Evolutionary conservation across 495 filamentous ascomycete genomes (phyloP), one percentile per base, ranked within the genome.

Genomic region (Immersiella caudata): DNA sequence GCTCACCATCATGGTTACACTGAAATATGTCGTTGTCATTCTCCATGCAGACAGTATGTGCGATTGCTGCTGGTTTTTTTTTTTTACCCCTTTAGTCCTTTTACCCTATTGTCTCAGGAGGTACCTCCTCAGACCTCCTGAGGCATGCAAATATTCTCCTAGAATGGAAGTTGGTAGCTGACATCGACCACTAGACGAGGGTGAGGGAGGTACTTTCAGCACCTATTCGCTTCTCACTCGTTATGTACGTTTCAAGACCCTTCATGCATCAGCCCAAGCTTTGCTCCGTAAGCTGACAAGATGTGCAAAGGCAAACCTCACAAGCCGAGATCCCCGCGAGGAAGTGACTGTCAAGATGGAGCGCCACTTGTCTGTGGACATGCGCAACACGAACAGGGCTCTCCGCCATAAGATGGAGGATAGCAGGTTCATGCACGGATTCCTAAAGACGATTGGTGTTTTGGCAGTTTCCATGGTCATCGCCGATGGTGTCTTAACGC

Each of bases 171-270:
- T n/a, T n/a, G n/a, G n/a, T n/a, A n/a, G n/a, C n/a, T n/a, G n/a
- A n/a, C n/a, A n/a, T n/a, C n/a, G n/a, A n/a, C n/a, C n/a, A n/a
- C n/a, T n/a, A n/a, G n/a, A n/a, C 73, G 89, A 92, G 64, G 90
- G 90, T 36, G 90, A 93, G 74, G 90, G 90, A 7, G 90, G 91
- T 57, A 93, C 90, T 0, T 93, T 93, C 71, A 87, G 85, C 54
- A 82, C 86, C 22, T 93, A 92, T 73, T 87, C 87, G 18, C 76
- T 93, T n/a, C 80, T 93, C 0, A 87, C 89, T 0, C 80, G 89
- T 72, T 91, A 87, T 78, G 89, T 88, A 79, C 75, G 82, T 79
- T n/a, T n/a, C n/a, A n/a, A n/a, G n/a, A n/a, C n/a, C n/a, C n/a
- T n/a, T n/a, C n/a, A n/a, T n/a, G n/a, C 6, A n/a, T 12, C n/a